Percentiles rank a stretch among this genome's conserved stretches.
Evolutionary conservation across 257 asterid species (phyloP).

Genomic region (Voacanga thouarsii): DNA sequence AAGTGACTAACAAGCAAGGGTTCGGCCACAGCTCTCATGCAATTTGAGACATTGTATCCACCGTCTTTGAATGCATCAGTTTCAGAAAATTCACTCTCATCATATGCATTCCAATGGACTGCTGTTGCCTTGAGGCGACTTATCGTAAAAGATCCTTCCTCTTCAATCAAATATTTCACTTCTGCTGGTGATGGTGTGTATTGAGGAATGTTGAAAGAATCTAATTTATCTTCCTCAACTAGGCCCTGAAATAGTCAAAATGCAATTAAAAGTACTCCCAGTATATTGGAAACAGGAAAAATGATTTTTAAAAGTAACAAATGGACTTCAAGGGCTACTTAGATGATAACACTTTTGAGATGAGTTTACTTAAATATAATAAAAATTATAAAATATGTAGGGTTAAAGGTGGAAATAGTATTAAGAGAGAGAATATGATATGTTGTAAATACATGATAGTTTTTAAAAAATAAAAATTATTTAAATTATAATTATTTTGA

Average conservation of each 20-base stretch:
- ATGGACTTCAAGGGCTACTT: too few relatives aligned
- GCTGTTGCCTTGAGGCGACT: conserved; percentile 36
- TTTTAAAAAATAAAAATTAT: too few relatives aligned
- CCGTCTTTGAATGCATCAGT: background rate
- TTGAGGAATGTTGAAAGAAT: conserved; percentile 53
- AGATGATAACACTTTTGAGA: too few relatives aligned
- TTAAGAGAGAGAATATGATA: too few relatives aligned
- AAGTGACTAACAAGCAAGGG: conserved; percentile 58
- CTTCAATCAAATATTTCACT: conserved; percentile 33
- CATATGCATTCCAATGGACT: conserved; percentile 43
- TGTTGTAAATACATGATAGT: too few relatives aligned
- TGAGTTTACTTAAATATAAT: too few relatives aligned
- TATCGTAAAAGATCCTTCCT: conserved; percentile 52
- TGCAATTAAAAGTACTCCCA: too few relatives aligned
- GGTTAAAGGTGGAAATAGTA: too few relatives aligned
- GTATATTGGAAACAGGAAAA: too few relatives aligned
- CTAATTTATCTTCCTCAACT: conserved; percentile 42
- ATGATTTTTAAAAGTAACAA: too few relatives aligned
- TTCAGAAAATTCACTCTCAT: conserved; percentile 1
- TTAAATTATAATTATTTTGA: too few relatives aligned
- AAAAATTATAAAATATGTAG: too few relatives aligned
- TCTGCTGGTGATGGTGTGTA: conserved; percentile 56
- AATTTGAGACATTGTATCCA: conserved; percentile 43
- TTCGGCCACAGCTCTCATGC: conserved; percentile 70
- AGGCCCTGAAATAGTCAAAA: conserved; percentile 30